Base-by-base conservation (phyloP, 192 early-diverging fungal species). In the Rhizoclosmatium globosum region DNA sequence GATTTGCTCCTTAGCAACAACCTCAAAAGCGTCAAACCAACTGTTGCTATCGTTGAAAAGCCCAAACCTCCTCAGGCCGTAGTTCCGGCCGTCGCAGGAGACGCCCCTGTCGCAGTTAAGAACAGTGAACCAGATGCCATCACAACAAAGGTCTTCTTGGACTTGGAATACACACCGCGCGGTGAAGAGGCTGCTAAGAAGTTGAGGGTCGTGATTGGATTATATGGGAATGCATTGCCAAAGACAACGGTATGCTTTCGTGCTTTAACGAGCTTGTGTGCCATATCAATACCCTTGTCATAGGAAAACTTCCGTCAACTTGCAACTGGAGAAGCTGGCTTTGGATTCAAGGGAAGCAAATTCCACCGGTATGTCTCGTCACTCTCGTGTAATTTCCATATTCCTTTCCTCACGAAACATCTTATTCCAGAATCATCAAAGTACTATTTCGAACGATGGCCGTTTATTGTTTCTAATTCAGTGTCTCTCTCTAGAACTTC, bases 131-230 rank as follows among this genome's bases (percentile, higher is more conserved):
- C 81, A 23, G 64, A 72, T 31, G 75, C 73, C 6, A 60, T 88
- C 60, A 89, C 88, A 38, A 57, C 85, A 59, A 83, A 81, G 83
- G 97, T 98, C 43, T 96, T 84, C 84, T 94, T 98, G 82, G 95
- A 97, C 78, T 91, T 98, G 53, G 84, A 89, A 79, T 92, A 95
- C 74, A 95, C 70, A 89, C 90, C 86, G 78, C 92, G 76, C 3
- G 39, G 75, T 53, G 42, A 13, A n/a, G 21, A 4, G 9, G 44
- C 19, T 6, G 4, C 17, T 11, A 71, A 86, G 60, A 85, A 94
- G n/a, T 93, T 90, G 46, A 82, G 87, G 50, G 84, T 94, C 68
- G 88, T 91, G 43, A 88, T 95, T 53, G 93, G 93, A 19, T 85
- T 95, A 64, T 95, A 86, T 71, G 93, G 93, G 41, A 84, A 93